Evolutionary conservation across 2,329 filamentous ascomycete genomes (phyloP).

Genomic region (Epichloe typhina): DNA sequence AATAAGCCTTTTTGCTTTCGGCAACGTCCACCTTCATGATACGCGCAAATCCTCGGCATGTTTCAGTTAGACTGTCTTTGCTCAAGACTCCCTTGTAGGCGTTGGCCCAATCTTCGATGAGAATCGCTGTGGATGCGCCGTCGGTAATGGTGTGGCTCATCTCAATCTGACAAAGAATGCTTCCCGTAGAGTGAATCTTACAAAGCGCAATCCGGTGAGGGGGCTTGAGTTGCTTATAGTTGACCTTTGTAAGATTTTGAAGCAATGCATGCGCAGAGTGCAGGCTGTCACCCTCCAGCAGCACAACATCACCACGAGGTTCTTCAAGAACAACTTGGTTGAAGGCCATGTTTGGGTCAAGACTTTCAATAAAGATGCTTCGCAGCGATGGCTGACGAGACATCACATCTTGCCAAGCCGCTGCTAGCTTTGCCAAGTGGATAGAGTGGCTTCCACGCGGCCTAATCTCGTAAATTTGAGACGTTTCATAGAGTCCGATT

Average conservation of each 20-base stretch:
- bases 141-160: conserved; percentile 23
- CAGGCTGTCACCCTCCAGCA: neutral
- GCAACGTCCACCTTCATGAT: conserved; percentile 1
- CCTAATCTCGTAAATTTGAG: conserved; percentile 10
- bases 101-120: conserved; percentile 5
- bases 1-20: conserved; percentile 4
- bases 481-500: conserved; percentile 7
- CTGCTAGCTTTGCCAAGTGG: conserved; percentile 3
- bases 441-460: neutral
- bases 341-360: neutral
- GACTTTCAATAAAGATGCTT: conserved; percentile 6
- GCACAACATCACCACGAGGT: neutral
- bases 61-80: neutral
- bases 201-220: conserved; percentile 1
- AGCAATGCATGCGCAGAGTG: neutral
- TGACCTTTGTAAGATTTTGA: neutral
- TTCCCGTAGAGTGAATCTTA: neutral
- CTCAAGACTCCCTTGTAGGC: neutral
- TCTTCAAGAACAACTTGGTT: conserved; percentile 4
- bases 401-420: conserved; percentile 8
- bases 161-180: conserved; percentile 16
- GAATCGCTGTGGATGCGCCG: conserved; percentile 15
- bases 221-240: conserved; percentile 1
- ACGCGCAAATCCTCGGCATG: conserved; percentile 1
- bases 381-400: conserved; percentile 5